Conservation (phyloP, 257 asterid species). For the Fraxinus anomala region DNA sequence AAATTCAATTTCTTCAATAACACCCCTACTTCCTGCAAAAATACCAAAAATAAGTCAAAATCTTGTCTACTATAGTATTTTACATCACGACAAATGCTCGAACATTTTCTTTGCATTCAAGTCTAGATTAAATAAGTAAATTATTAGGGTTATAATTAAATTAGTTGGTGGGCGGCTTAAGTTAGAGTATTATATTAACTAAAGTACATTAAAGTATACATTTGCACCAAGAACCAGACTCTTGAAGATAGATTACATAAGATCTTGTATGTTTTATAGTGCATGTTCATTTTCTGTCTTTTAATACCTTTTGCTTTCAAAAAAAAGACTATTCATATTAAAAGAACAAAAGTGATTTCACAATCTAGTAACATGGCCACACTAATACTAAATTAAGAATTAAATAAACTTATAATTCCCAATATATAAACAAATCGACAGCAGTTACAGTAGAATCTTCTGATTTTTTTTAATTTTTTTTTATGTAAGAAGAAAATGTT, state of each 20-base stretch:
- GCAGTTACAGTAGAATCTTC: constrained; percentile 42
- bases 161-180: constrained; percentile 24
- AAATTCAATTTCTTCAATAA: constrained; percentile 49
- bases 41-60: background rate
- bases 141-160: background rate
- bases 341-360: constrained; percentile 29
- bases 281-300: constrained; percentile 37
- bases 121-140: background rate
- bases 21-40: constrained; percentile 55
- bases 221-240: constrained; percentile 21
- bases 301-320: constrained; percentile 31
- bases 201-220: constrained; percentile 18
- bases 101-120: background rate
- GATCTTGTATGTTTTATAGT: constrained; percentile 43
- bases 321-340: constrained; percentile 14
- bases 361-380: constrained; percentile 29
- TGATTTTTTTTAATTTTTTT: constrained; percentile 1
- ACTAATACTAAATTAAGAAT: background rate
- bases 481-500: constrained; percentile 16
- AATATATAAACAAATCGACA: constrained; percentile 31
- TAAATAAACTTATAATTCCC: constrained; percentile 11
- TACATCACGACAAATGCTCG: background rate
- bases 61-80: background rate
- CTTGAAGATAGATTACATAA: constrained; percentile 32
- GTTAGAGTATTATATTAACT: constrained; percentile 10